phyloP scores from a whole-genome alignment of 179 eudicot genomes.

The Beta lomatogona region DNA sequence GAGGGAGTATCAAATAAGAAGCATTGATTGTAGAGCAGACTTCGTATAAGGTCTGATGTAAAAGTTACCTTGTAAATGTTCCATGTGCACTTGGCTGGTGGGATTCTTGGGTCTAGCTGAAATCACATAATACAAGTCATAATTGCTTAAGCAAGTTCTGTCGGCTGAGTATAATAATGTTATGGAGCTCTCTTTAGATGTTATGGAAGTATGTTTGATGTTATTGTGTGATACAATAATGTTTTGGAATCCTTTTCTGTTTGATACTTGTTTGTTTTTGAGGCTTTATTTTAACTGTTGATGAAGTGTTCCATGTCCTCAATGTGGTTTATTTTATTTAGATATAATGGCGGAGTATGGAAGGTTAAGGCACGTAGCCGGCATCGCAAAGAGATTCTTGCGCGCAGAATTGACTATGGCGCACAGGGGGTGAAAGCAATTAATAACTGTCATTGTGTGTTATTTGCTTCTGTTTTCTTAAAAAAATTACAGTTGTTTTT shows the following conservation, averaged over 20 bases:
- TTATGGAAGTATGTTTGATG: background rate
- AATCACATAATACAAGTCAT: background rate
- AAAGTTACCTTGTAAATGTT: background rate
- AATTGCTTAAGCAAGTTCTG: background rate
- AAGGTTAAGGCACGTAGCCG: constrained; percentile 62
- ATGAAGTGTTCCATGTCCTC: background rate
- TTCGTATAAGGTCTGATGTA: background rate
- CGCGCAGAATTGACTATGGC: constrained; percentile 74
- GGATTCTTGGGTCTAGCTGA: background rate
- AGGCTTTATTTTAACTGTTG: background rate
- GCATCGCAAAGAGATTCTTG: constrained; percentile 60
- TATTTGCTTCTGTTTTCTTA: constrained; percentile 2
- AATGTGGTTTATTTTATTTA: constrained; percentile 24
- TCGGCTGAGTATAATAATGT: no score
- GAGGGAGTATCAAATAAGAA: background rate
- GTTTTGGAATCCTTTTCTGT: background rate
- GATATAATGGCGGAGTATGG: constrained; percentile 75
- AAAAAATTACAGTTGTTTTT: background rate
- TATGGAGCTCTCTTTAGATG: no score
- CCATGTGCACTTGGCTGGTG: background rate
- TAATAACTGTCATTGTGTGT: constrained; percentile 81
- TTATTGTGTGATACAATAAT: background rate
- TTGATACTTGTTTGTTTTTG: background rate
- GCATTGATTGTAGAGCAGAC: background rate
- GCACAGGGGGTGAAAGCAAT: constrained; percentile 75